Conservation (phyloP, 2,329 filamentous ascomycete species). For the Penicillium oxalicum region DNA sequence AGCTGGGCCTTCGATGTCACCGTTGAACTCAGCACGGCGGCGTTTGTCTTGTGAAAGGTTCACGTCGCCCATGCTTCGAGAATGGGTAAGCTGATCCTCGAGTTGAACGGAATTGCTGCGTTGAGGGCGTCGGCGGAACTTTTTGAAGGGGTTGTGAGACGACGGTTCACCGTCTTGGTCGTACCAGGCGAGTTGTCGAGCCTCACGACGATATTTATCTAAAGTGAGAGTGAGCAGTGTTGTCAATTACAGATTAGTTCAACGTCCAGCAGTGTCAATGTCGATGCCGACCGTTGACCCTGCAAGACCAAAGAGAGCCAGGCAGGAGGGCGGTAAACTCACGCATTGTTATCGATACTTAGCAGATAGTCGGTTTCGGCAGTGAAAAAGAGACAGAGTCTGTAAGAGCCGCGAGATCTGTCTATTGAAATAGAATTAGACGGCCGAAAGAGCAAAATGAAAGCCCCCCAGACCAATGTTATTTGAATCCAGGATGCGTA, state of each 20-base stretch:
- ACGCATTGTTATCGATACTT: slow-evolving; percentile 1
- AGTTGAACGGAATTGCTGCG: slow-evolving; percentile 27
- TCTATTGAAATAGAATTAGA: too few relatives aligned
- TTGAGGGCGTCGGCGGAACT: slow-evolving; percentile 27
- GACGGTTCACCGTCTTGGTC: slow-evolving; percentile 34
- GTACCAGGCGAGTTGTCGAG: slow-evolving; percentile 39
- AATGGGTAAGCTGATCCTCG: slow-evolving; percentile 22
- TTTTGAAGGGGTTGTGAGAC: slow-evolving; percentile 39
- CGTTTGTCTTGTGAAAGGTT: slow-evolving; percentile 19
- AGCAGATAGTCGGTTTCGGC: not conserved
- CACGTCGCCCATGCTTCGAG: slow-evolving; percentile 22
- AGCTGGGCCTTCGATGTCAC: slow-evolving; percentile 19
- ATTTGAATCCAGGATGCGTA: too few relatives aligned
- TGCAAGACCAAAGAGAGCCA: not conserved
- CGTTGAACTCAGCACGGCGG: slow-evolving; percentile 21
- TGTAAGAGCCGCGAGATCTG: too few relatives aligned
- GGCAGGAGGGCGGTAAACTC: not conserved
- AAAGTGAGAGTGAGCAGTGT: not conserved
- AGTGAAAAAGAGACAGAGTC: too few relatives aligned
- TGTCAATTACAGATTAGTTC: not conserved
- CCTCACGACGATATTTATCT: slow-evolving; percentile 39
- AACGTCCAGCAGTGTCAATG: too few relatives aligned
- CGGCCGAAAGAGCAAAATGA: not conserved
- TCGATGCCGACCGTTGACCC: too few relatives aligned
- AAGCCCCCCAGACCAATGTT: too few relatives aligned